Base-by-base conservation (phyloP, 768 basidiomycete species). In the Amanita fuliginea region DNA sequence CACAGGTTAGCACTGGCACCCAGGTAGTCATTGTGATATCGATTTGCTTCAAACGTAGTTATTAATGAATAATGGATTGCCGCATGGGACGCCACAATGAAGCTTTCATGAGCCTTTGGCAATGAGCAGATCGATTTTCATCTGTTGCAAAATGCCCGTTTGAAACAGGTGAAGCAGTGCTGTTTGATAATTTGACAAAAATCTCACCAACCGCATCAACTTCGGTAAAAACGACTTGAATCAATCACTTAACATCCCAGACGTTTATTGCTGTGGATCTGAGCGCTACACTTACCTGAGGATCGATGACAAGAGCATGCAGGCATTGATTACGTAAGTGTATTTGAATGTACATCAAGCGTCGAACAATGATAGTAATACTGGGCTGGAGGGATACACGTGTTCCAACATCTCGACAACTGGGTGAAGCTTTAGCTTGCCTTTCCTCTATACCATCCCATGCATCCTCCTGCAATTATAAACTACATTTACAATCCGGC, bases 401-500 rank as follows among this genome's bases (percentile, higher is more conserved):
- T 14, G 43, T 33, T n/a, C 10, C 14, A 32, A 30, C 24, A 28
- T 28, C 47, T 24, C 26, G 36, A 19, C 37, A 37, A 32, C 13
- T 30, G 39, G 47, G 37, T 22, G 32, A 10, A 26, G 40, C 24
- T 32, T 14, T 14, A 19, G 24, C 7, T 22, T 43, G 22, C 46
- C 28, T 26, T 33, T 48, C 41, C 24, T 19, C 45, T 35, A 30
- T 34, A 42, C 39, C 51, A 33, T 47, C 45, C 52, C 52, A 42
- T 54, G 54, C 47, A 46, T 51, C 43, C 53, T 21, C 26, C 35
- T 40, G 33, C 41, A 43, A 34, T 41, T 43, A 43, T 40, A 50
- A 32, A 46, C 53, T 48, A 53, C 48, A 51, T 53, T 39, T 56
- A 55, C 46, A 54, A 56, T 45, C 49, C 49, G 43, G 51, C 47